A percentile compares a stretch with the other conserved stretches of the same genome.
Evolutionary conservation across 2,329 filamentous ascomycete species (phyloP).

Genomic region (Pseudocercospora fijiensis): DNA sequence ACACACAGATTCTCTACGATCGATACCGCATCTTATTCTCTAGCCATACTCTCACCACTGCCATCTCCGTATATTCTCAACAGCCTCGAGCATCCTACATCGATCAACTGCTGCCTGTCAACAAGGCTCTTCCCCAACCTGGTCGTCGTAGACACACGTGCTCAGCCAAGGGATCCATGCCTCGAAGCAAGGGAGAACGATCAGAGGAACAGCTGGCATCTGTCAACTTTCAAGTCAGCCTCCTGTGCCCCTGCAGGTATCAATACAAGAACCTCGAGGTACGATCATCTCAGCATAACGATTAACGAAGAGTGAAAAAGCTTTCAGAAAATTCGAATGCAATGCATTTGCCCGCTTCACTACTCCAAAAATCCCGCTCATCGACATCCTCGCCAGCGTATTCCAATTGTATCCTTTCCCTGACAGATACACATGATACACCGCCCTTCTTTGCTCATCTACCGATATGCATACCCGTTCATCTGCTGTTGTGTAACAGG

Average conservation of each 20-base stretch:
- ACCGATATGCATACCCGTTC: conserved; percentile 5
- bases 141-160: not conserved
- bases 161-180: not conserved
- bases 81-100: too few species aligned
- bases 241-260: not conserved
- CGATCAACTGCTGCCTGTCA: too few species aligned
- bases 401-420: not conserved
- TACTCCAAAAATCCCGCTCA: not conserved
- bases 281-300: too few species aligned
- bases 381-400: not conserved
- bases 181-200: not conserved
- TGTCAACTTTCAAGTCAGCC: not conserved
- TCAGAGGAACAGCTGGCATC: not conserved
- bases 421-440: not conserved
- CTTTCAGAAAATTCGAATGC: too few species aligned
- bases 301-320: too few species aligned
- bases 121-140: not conserved
- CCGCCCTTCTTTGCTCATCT: not conserved
- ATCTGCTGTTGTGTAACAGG: conserved; percentile 7
- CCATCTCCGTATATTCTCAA: too few species aligned
- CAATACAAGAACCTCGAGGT: too few species aligned
- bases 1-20: too few species aligned
- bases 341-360: not conserved
- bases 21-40: too few species aligned
- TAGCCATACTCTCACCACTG: too few species aligned